Percentiles rank a stretch among this genome's conserved stretches.
Evolutionary conservation across 192 early-diverging fungal genomes (phyloP).

Genomic region (Umbelopsis ramanniana): DNA sequence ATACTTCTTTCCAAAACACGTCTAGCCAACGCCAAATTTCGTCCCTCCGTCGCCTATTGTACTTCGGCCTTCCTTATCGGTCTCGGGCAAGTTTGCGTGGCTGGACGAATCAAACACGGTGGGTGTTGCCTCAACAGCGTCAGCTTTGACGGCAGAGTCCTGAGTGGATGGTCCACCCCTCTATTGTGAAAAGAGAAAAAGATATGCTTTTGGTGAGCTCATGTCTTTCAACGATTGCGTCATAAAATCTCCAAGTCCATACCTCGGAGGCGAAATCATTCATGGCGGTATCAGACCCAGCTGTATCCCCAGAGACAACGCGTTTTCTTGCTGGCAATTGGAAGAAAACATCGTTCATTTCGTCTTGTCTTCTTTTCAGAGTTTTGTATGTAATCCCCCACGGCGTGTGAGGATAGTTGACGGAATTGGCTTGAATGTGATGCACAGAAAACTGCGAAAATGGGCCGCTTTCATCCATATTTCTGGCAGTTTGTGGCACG

Average conservation of each 20-base stretch:
- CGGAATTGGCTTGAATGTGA: constrained; percentile 18
- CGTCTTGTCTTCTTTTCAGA: constrained; percentile 1
- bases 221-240: background rate
- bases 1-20: background rate
- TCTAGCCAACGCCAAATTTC: constrained; percentile 15
- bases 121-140: no score
- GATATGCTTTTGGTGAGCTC: no score
- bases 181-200: no score
- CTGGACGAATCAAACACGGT: background rate
- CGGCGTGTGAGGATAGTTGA: constrained; percentile 15
- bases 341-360: background rate
- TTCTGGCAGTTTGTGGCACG: background rate
- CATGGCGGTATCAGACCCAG: background rate
- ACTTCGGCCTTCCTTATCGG: background rate
- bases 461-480: background rate
- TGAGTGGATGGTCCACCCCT: background rate
- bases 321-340: constrained; percentile 1
- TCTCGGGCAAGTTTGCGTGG: background rate
- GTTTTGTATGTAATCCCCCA: constrained; percentile 20
- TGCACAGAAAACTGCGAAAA: constrained; percentile 1
- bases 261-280: background rate
- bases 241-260: background rate
- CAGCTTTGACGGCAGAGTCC: no score
- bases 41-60: constrained; percentile 9
- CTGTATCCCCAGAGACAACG: background rate